phyloP scores from a whole-genome alignment of 2,329 filamentous ascomycete species.

The Fusarium staphyleae region DNA sequence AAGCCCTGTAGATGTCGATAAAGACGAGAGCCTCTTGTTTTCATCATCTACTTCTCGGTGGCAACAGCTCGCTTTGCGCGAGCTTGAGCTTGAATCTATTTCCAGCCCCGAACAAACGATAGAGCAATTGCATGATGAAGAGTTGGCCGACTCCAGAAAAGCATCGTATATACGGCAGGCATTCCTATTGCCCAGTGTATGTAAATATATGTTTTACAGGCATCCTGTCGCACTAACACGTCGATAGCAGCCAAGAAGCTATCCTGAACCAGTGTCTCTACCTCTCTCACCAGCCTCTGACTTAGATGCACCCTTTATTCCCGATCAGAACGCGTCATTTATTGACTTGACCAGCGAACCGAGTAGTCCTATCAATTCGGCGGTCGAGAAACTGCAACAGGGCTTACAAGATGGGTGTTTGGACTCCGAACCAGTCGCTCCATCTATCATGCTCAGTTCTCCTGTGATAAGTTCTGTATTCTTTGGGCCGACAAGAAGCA shows the following conservation, averaged over 20 bases:
- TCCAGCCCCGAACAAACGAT: neutral
- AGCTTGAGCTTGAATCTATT: conserved; percentile 39
- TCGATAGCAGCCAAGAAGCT: neutral
- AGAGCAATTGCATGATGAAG: neutral
- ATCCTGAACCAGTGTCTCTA: conserved; percentile 35
- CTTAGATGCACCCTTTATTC: conserved; percentile 30
- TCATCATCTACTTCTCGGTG: conserved; percentile 31
- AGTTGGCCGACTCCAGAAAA: neutral
- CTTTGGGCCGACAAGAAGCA: neutral
- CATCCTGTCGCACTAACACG: conserved; percentile 10
- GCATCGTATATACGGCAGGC: neutral
- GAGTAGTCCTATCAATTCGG: conserved; percentile 30
- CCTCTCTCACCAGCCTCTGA: conserved; percentile 42
- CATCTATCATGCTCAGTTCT: conserved; percentile 24
- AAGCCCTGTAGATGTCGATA: conserved; percentile 24
- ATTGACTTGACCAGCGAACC: conserved; percentile 46
- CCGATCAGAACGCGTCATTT: conserved; percentile 16
- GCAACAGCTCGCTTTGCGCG: conserved; percentile 35
- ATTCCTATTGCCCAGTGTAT: conserved; percentile 16
- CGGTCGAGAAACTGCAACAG: conserved; percentile 13
- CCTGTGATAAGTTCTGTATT: conserved; percentile 4
- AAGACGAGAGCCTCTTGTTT: conserved; percentile 43
- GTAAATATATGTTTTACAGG: neutral
- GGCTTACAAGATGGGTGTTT: conserved; percentile 13
- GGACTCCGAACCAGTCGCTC: conserved; percentile 30